Conservation (phyloP, 257 asterid genomes). For the Hygrophila difformis region DNA sequence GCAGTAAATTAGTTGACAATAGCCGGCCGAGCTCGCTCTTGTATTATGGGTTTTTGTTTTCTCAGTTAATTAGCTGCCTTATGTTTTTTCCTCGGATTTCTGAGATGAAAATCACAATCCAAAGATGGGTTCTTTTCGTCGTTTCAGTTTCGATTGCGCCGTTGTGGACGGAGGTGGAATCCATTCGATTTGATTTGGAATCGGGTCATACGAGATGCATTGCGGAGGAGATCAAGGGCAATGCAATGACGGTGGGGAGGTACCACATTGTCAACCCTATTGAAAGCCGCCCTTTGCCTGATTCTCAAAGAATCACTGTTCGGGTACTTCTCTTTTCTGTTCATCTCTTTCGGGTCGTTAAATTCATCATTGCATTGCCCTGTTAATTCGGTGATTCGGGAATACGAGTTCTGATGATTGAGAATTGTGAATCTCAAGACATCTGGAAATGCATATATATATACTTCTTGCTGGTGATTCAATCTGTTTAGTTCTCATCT, state of each 20-base stretch:
- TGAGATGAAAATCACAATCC: neutral
- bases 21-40: too few species aligned
- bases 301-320: conserved; percentile 34
- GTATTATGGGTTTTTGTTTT: too few species aligned
- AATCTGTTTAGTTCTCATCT: too few species aligned
- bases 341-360: too few species aligned
- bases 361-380: too few species aligned
- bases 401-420: too few species aligned
- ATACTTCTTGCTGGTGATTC: too few species aligned
- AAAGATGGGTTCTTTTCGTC: conserved; percentile 1
- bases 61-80: too few species aligned
- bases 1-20: too few species aligned
- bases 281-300: conserved; percentile 36
- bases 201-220: conserved; percentile 79
- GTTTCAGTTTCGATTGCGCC: conserved; percentile 14
- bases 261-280: conserved; percentile 32
- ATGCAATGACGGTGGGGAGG: conserved; percentile 57
- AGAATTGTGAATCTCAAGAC: too few species aligned
- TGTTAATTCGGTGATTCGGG: too few species aligned
- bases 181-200: conserved; percentile 65
- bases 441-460: too few species aligned
- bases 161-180: conserved; percentile 30
- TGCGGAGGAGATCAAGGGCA: conserved; percentile 65
- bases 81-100: neutral
- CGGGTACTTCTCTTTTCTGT: conserved; percentile 24